Evolutionary conservation across 2,329 filamentous ascomycete genomes (phyloP), one percentile per base, ranked within the genome.

Genomic region (Byssochlamys sp.): DNA sequence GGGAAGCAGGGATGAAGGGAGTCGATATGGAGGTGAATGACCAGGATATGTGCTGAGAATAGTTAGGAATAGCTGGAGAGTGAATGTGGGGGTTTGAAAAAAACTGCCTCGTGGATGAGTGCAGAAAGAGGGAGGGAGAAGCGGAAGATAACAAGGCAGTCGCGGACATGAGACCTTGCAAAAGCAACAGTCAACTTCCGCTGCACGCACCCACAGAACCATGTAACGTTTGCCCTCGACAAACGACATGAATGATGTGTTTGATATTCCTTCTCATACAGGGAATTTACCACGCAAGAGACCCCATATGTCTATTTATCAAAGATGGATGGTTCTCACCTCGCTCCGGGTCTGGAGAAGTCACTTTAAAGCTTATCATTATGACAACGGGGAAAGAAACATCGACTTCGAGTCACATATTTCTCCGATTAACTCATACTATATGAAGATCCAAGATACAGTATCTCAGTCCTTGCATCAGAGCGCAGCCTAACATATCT

Each of bases 401-500:
- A 1, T 4, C 12, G 35, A 19, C 19, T n/a, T n/a, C 14, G n/a
- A 6, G 31, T n/a, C 14, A 19, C 35, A 14, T 39, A n/a, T 5
- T 19, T 45, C n/a, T n/a, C 14, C n/a, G n/a, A 6, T 45, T 45
- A 19, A 6, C 35, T 19, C 19, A 45, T 45, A 1, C n/a, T 45
- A n/a, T 45, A 45, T 45, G n/a, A 6, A 45, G n/a, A 12, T 33
- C 3, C 31, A 12, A 33, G 10, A n/a, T 19, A 39, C n/a, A 45
- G 3, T 4, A 45, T n/a, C 24, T 51, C 24, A 26, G 27, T 14
- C 12, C 49, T 11, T 19, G 4, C 25, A 10, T 5, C 24, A 14
- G 6, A 27, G 6, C 25, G 4, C 25, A 28, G 48, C 50, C 26
- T 10, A 49, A 25, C 4, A 1, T 39, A 26, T 52, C 62, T 67